Base-by-base conservation (phyloP, 169 alveolate genomes). In the Sarcocystis neurona region DNA sequence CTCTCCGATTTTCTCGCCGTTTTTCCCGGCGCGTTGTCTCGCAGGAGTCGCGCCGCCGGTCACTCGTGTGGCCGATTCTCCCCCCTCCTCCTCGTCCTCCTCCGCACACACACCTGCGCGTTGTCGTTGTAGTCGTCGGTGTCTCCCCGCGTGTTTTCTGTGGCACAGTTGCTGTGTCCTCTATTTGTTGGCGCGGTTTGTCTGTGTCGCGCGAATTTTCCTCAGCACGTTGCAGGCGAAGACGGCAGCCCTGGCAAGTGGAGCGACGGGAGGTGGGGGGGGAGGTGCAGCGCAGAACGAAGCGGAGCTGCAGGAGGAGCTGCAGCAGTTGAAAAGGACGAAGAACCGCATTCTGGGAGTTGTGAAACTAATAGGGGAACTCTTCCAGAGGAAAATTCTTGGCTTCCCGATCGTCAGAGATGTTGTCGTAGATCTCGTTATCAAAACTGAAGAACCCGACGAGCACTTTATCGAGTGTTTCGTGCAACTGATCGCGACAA, bases 391-490 rank as follows among this genome's bases (percentile, higher is more conserved):
- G 30, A 94, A 93, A 90, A 94, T 97, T 84, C 92, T 97, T 20
- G 96, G 97, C 39, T 94, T 94, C 90, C 95, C 96, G 50, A 94
- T 96, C 34, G 97, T 97, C 79, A 95, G 94, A 63, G 95, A 95
- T 87, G 97, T 97, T 44, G 98, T 96, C n/a, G 93, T 94, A 68
- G 97, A 96, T 82, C 92, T 97, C 41, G 97, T 97, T 23, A 95
- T 96, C 89, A 87, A 93, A 32, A 91, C 90, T 53, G 97, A 97
- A 3, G 96, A 93, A 79, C 98, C 98, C 0, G 96, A 96, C 70
- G 98, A 97, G 91, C 96, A 96, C 90, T 93, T 96, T 27, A 96
- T 97, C 37, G 98, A 97, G 66, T 96, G 98, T 53, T 94, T 97
- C 84, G 91, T 96, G 50, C 98, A 96, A 84, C 92, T 96, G 66